Percentiles rank a stretch among this genome's conserved stretches.
These are phyloP conservation scores for Colletotrichum sojae DNA, from an alignment of 2,329 filamentous ascomycete species.

Conservation along the genomic window DNA sequence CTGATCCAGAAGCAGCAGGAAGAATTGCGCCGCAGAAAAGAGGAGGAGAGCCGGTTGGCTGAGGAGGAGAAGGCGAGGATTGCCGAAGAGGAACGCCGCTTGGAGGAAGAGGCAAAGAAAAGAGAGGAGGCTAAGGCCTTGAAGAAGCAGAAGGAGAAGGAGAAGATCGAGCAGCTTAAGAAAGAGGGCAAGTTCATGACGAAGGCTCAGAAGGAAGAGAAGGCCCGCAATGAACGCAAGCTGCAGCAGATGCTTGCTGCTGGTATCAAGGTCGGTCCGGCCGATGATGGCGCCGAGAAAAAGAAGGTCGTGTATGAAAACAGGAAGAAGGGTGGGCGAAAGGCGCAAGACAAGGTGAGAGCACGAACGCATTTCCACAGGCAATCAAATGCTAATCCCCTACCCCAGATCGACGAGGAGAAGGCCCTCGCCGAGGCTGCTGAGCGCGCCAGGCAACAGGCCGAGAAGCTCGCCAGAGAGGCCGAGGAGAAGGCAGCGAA, in stretches of 20 bases:
- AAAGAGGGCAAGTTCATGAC: slow-evolving; percentile 90
- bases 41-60: slow-evolving; percentile 70
- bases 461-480: slow-evolving; percentile 75
- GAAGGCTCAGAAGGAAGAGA: slow-evolving; percentile 87
- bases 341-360: slow-evolving; percentile 68
- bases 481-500: slow-evolving; percentile 72
- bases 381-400: not conserved
- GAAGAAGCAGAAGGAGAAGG: slow-evolving; percentile 90
- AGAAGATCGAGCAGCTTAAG: slow-evolving; percentile 88
- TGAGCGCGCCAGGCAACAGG: slow-evolving; percentile 77
- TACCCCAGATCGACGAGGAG: slow-evolving; percentile 77
- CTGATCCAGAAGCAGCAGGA: slow-evolving; percentile 88
- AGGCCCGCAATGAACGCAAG: slow-evolving; percentile 83
- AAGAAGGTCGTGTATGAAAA: slow-evolving; percentile 83
- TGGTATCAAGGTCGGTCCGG: slow-evolving; percentile 79
- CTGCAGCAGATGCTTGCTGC: slow-evolving; percentile 88
- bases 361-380: not conserved
- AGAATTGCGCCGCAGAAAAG: slow-evolving; percentile 75
- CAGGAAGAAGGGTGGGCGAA: slow-evolving; percentile 76
- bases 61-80: slow-evolving; percentile 76
- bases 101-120: slow-evolving; percentile 77
- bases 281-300: slow-evolving; percentile 73
- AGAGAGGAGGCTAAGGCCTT: slow-evolving; percentile 80
- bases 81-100: slow-evolving; percentile 75
- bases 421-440: slow-evolving; percentile 83